A percentile compares a stretch with the other conserved stretches of the same genome.
Conservation (phyloP, 257 asterid genomes). For the Solanum pennellii region DNA sequence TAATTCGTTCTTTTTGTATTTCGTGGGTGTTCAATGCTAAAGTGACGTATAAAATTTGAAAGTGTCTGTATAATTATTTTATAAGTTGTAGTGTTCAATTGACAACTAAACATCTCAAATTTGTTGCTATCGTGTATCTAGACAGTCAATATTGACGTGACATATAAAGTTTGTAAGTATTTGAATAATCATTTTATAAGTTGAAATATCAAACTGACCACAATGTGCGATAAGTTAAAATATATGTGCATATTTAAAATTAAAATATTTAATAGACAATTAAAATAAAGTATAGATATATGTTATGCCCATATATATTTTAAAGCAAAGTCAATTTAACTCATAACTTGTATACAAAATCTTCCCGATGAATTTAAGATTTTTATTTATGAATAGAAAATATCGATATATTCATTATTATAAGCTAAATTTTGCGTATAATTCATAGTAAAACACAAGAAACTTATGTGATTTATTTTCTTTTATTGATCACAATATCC, state of each 20-base stretch:
- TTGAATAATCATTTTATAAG: neutral
- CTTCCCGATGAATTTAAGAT: neutral
- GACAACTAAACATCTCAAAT: neutral
- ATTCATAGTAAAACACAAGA: neutral
- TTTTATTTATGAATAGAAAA: neutral
- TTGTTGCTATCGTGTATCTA: neutral
- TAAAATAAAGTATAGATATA: neutral
- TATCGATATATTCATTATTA: neutral
- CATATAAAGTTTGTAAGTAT: neutral
- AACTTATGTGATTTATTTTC: neutral
- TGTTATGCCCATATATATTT: neutral
- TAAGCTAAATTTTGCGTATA: neutral
- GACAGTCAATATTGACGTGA: neutral
- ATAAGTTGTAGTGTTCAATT: neutral
- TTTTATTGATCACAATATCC: neutral
- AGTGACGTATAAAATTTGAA: neutral
- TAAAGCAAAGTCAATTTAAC: neutral
- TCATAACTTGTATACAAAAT: neutral
- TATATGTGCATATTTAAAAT: neutral
- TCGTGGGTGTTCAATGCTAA: rapidly evolving
- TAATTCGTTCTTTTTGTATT: too few relatives aligned
- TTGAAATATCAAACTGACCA: neutral
- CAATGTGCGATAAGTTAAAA: neutral
- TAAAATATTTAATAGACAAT: neutral
- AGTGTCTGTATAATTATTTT: rapidly evolving